phyloP scores from a whole-genome alignment of 768 basidiomycete genomes.

The Mrakia blollopis region DNA sequence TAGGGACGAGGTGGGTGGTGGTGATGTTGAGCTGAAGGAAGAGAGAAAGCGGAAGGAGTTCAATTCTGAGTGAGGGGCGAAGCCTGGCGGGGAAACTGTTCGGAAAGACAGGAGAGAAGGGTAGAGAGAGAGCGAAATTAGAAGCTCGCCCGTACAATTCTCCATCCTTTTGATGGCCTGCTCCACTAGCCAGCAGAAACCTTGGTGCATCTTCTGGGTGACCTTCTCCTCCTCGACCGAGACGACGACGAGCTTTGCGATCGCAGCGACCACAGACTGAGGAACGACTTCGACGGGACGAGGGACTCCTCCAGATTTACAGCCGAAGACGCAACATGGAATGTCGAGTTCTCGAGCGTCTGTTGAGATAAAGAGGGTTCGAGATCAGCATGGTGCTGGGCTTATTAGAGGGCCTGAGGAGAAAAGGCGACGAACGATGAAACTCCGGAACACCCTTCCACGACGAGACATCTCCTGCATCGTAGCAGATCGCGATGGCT shows the following conservation, averaged over 20 bases:
- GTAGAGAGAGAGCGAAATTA: neutral
- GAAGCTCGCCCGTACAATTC: neutral
- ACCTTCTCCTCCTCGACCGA: slow-evolving; percentile 23
- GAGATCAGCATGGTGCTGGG: neutral
- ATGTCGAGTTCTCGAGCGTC: slow-evolving; percentile 2
- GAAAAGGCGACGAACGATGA: neutral
- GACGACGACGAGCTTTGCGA: slow-evolving; percentile 18
- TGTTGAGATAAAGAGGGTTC: neutral
- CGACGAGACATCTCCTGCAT: slow-evolving; percentile 5
- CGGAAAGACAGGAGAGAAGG: too few relatives aligned
- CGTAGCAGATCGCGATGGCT: slow-evolving; percentile 24
- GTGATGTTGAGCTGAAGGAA: neutral
- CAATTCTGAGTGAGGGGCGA: neutral
- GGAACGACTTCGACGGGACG: slow-evolving; percentile 19
- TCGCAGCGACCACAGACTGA: neutral
- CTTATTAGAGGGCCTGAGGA: neutral
- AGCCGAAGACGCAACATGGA: slow-evolving; percentile 20
- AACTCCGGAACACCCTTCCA: slow-evolving; percentile 8
- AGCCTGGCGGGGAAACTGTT: too few relatives aligned
- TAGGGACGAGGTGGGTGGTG: neutral
- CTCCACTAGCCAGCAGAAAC: slow-evolving; percentile 18
- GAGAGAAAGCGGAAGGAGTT: neutral
- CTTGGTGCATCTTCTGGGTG: slow-evolving; percentile 20
- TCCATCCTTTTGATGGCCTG: neutral
- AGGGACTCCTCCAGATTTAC: slow-evolving; percentile 22